A percentile compares a stretch with the other conserved stretches of the same genome.
These are phyloP conservation scores for Kregervanrija pseudodelftensis DNA, from an alignment of 805 yeast species.

Conservation along the genomic window DNA sequence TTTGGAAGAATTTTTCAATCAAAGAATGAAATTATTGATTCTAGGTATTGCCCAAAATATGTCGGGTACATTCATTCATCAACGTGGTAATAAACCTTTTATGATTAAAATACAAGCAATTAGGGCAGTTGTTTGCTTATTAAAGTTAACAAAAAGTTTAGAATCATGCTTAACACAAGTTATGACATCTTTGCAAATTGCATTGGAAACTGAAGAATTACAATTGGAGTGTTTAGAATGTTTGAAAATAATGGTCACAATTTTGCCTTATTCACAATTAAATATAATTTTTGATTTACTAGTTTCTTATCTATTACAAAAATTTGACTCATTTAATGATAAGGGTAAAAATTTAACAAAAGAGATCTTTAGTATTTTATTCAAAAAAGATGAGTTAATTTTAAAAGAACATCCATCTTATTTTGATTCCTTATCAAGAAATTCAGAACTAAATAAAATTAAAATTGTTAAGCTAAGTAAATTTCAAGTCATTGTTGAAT, in stretches of 20 bases:
- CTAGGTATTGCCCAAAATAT: conserved; percentile 73
- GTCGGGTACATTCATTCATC: conserved; percentile 71
- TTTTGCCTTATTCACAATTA: conserved; percentile 49
- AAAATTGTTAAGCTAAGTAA: conserved; percentile 26
- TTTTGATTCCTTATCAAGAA: conserved; percentile 45
- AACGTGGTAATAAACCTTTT: conserved; percentile 63
- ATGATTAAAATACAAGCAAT: conserved; percentile 66
- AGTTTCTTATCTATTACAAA: conserved; percentile 65
- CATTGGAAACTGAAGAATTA: conserved; percentile 56
- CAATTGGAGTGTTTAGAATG: conserved; percentile 58
- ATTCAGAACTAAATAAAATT: conserved; percentile 28
- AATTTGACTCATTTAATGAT: conserved; percentile 46
- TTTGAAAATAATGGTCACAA: conserved; percentile 55
- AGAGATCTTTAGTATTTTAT: conserved; percentile 36
- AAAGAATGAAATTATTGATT: conserved; percentile 49
- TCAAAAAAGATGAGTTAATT: conserved; percentile 28
- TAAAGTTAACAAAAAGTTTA: conserved; percentile 39
- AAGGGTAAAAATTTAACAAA: conserved; percentile 46
- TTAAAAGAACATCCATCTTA: conserved; percentile 41
- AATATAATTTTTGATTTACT: conserved; percentile 66
- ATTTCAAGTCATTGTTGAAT: conserved; percentile 28
- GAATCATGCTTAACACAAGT: conserved; percentile 69
- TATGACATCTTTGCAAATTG: conserved; percentile 76
- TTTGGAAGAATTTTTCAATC: conserved; percentile 22
- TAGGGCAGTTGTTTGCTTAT: conserved; percentile 64